These are phyloP conservation scores for Trichoderma gracile DNA, from an alignment of 2,329 filamentous ascomycete species.

Conservation along the genomic window DNA sequence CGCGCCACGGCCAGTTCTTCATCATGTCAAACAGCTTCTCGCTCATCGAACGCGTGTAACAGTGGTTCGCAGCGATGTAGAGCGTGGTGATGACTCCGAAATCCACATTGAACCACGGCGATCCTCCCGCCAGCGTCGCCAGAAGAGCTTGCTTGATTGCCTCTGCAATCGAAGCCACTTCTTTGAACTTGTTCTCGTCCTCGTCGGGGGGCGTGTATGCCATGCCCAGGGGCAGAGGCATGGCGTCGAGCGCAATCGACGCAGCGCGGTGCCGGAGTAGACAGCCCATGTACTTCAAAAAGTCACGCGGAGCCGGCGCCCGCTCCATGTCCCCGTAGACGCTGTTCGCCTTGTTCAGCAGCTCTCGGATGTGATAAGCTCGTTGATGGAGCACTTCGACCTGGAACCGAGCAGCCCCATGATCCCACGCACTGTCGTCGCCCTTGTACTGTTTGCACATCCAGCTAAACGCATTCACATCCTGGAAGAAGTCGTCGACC, in stretches of 20 bases:
- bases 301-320: conserved; percentile 7
- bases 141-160: conserved; percentile 13
- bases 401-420: conserved; percentile 27
- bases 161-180: conserved; percentile 24
- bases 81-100: conserved; percentile 29
- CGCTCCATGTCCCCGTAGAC: not conserved
- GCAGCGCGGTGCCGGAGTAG: conserved; percentile 25
- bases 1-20: conserved; percentile 27
- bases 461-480: conserved; percentile 31
- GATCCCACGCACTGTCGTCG: conserved; percentile 28
- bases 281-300: conserved; percentile 20
- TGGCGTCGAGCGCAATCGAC: conserved; percentile 16
- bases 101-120: conserved; percentile 26
- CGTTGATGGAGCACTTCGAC: conserved; percentile 29
- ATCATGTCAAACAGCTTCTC: conserved; percentile 25
- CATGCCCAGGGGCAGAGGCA: not conserved
- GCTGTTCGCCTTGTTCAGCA: conserved; percentile 25
- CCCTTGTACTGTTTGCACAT: conserved; percentile 26
- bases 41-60: conserved; percentile 21
- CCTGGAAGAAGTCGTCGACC: conserved; percentile 32
- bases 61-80: conserved; percentile 24
- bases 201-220: conserved; percentile 13
- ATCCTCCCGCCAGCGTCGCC: not conserved
- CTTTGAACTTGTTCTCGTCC: conserved; percentile 21
- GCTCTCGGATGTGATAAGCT: conserved; percentile 22